Base-by-base conservation (phyloP, 2,329 filamentous ascomycete species). In the Ascochyta koolunga region DNA sequence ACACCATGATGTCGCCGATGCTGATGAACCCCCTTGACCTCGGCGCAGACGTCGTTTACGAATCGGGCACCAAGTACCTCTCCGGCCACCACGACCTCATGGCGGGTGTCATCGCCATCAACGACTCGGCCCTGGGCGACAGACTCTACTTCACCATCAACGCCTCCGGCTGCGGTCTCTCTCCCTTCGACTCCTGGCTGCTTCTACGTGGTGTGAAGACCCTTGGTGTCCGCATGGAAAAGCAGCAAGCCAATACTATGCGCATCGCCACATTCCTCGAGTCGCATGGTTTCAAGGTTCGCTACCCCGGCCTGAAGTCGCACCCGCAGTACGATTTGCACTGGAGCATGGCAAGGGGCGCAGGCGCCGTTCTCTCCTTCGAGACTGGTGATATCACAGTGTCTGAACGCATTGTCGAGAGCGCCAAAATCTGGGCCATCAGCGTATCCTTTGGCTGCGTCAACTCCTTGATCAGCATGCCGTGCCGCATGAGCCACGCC, bases 51-150 rank as follows among this genome's bases (percentile, higher is more conserved):
- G 89, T 99, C 64, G 91, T 96, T 50, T 99, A 99, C 77, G 95
- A 99, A 79, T 96, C 90, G 22, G 95, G 95, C 50, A 99, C 95
- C 21, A 99, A 99, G 76, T 99, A 99, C 70, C 83, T 99, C 5
- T 98, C 93, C 1, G 95, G 95, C 27, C 95, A 99, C 75, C 95
- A 99, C 80, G 96, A 99, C 73, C 89, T 99, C 71, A 99, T 99
- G 95, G 95, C 95, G 9, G 95, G 96, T 59, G 92, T 99, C 25
- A 89, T 99, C 62, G 95, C 93, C 19, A 86, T 93, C 75, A 98
- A 98, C 73, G 89, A 96, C 70, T 76, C 86, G 4, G 79, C 85
- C 3, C 80, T 99, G 24, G 93, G 89, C 40, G 92, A 99, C 68
- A 91, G 89, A 71, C 86, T 99, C 64, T 99, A 89, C 80, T 98